phyloP scores from a whole-genome alignment of 1,284 basidiomycete genomes.

The Tilletia caries region DNA sequence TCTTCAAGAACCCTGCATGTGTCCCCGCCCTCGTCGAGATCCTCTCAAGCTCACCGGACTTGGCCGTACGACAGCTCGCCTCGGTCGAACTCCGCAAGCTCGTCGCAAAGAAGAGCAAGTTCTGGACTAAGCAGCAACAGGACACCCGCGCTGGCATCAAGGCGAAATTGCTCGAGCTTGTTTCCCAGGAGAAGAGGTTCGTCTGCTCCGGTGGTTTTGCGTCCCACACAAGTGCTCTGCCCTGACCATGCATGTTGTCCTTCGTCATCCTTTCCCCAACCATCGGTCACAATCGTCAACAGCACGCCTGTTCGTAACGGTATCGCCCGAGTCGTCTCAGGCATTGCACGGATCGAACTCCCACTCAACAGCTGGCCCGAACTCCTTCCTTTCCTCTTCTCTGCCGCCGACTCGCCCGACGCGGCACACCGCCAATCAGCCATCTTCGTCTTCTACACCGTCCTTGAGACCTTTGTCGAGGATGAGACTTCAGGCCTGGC shows the following conservation, averaged over 20 bases:
- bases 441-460: constrained; percentile 83
- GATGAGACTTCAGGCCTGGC: constrained; percentile 63
- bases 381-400: constrained; percentile 82
- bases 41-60: constrained; percentile 76
- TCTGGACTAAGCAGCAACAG: constrained; percentile 73
- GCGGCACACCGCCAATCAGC: constrained; percentile 83
- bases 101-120: constrained; percentile 71
- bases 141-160: constrained; percentile 80
- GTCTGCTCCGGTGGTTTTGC: constrained; percentile 35
- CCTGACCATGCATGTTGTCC: too few relatives aligned
- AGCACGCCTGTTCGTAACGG: constrained; percentile 74
- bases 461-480: constrained; percentile 87
- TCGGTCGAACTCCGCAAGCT: constrained; percentile 98
- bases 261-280: too few relatives aligned
- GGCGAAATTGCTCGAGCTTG: constrained; percentile 72
- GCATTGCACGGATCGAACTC: constrained; percentile 87
- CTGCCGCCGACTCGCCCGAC: constrained; percentile 69
- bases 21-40: constrained; percentile 89
- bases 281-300: constrained; percentile 18
- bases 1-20: constrained; percentile 82
- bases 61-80: constrained; percentile 82
- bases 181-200: constrained; percentile 74
- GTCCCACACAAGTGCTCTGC: too few relatives aligned
- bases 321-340: constrained; percentile 84
- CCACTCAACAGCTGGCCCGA: constrained; percentile 77